A percentile compares a stretch with the other conserved stretches of the same genome.
Conservation (phyloP, 306 rosid species). For the Pyrus betulifolia region DNA sequence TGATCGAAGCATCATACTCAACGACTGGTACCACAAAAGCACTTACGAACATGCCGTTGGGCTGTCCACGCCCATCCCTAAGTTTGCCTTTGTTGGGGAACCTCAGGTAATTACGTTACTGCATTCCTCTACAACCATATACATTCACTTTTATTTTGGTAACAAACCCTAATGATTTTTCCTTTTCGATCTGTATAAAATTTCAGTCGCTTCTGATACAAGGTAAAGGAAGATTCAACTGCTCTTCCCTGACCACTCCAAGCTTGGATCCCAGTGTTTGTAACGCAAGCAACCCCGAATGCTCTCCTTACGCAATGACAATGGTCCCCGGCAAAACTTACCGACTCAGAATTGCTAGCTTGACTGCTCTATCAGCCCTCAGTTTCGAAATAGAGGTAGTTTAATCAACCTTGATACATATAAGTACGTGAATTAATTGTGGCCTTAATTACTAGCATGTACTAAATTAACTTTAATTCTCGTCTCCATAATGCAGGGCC, state of each 20-base stretch:
- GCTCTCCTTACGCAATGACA: conserved; percentile 45
- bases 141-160: neutral
- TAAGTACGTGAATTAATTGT: neutral
- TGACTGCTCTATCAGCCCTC: conserved; percentile 74
- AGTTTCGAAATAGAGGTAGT: conserved; percentile 77
- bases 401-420: neutral
- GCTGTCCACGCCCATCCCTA: conserved; percentile 31
- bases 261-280: conserved; percentile 32
- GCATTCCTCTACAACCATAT: too few relatives aligned
- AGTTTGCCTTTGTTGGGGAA: conserved; percentile 54
- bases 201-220: conserved; percentile 76
- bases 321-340: conserved; percentile 65
- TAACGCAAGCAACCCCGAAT: conserved; percentile 46
- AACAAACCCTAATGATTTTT: conserved; percentile 1
- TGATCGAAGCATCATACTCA: conserved; percentile 70
- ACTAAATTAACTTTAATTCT: neutral
- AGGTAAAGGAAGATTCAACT: conserved; percentile 77
- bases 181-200: neutral
- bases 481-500: conserved; percentile 45
- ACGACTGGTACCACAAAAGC: conserved; percentile 76
- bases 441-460: neutral
- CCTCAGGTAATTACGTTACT: conserved; percentile 49
- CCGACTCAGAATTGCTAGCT: conserved; percentile 57
- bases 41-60: conserved; percentile 60
- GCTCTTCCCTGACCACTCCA: conserved; percentile 34